Evolutionary conservation across 306 rosid species (phyloP), one percentile per base, ranked within the genome.

Genomic region (Comarum palustre): DNA sequence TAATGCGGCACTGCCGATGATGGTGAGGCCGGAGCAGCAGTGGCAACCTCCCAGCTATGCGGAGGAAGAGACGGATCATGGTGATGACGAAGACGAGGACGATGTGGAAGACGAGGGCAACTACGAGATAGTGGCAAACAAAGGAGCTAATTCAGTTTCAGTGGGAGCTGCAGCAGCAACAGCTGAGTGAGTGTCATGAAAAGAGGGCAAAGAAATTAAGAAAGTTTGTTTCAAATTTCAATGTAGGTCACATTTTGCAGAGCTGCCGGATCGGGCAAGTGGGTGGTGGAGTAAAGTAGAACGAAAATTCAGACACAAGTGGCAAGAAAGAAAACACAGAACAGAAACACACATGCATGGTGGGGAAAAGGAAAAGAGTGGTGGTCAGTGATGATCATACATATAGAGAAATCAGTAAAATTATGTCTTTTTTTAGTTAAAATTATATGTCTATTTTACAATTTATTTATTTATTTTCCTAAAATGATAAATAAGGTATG

Each of bases 1-100:
- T 17, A 45, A 71, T 39, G 64, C 76, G 20, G 86, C 80, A n/a
- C n/a, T n/a, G 6, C 95, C 99, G 0, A 54, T 94, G 41, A 89
- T 94, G 99, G 97, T 94, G 27, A 79, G 76, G 61, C 97, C 98
- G 34, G 97, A 94, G 83, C 98, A 94, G 79, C 98, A 94, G 34
- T 94, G 97, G 98, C 98, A 97, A 1, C 98, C 95, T 2, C 86
- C 69, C 55, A 15, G 17, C 0, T 88, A 84, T 0, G 90, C 77
- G 2, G 80, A 79, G 0, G 86, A 85, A 0, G 86, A 88, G 0
- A 29, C n/a, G 4, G 90, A 83, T 0, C 86, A 76, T 0, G 88
- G 87, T 0, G 96, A 90, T 0, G 90, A 82, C 0, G 90, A 84
- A 0, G 89, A 85, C 0, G 97, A 85, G 0, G 86, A 88, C 0